Base-by-base conservation (phyloP, 805 yeast species). In the Groenewaldozyma tartarivorans region DNA sequence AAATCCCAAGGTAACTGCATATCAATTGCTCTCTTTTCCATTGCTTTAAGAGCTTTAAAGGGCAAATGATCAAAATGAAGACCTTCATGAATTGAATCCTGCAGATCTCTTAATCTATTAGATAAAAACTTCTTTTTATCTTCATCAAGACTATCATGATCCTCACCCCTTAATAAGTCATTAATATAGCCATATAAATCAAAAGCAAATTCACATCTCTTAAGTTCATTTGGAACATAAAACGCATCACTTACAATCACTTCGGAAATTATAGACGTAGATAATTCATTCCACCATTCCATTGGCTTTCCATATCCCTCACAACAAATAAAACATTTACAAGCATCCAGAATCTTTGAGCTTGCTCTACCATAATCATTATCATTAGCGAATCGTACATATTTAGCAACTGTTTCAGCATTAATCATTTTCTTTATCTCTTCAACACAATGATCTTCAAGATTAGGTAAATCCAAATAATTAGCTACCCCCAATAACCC, bases 171-270 rank as follows among this genome's bases (percentile, higher is more conserved):
- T n/a, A n/a, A n/a, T n/a, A n/a, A n/a, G n/a, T n/a, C n/a, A n/a
- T n/a, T n/a, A n/a, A n/a, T n/a, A n/a, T n/a, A n/a, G n/a, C n/a
- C n/a, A 24, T 69, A 58, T 35, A 71, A 48, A 34, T 58, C 63
- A 29, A 70, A 64, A 2, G 68, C 59, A 45, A 74, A 73, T 21
- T 68, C 45, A 33, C 74, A 70, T 39, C 80, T 58, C 33, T 72
- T 77, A 75, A 75, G 72, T 51, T 74, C 80, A 2, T 66, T 63
- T 1, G 74, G 73, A 3, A 72, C 72, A 51, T 69, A 74, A 47
- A 74, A 74, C 17, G 67, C 69, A 48, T 75, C 76, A 15, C 66
- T 60, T 0, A 71, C 66, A 11, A 74, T 62, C 4, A 71, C 70
- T 20, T 65, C 67, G 0, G 68, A 61, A 13, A 71, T 62, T 4